These are phyloP conservation scores for Mimosa bimucronata DNA, from an alignment of 306 rosid genomes.

Conservation along the genomic window DNA sequence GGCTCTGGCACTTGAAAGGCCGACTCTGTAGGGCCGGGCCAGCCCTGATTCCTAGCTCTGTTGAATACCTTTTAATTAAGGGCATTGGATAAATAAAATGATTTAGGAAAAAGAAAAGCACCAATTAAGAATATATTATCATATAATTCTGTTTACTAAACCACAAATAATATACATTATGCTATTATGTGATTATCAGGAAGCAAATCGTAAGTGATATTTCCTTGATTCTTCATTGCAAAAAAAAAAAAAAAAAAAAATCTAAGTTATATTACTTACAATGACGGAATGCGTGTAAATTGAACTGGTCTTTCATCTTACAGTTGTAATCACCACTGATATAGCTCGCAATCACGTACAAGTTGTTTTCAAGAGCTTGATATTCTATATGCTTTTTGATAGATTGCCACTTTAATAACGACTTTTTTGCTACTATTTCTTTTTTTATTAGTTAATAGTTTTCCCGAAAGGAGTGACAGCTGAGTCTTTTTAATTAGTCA, in stretches of 20 bases:
- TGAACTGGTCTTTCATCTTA: neutral
- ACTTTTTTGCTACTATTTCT: neutral
- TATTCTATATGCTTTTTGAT: slow-evolving; percentile 9
- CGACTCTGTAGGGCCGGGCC: too few relatives aligned
- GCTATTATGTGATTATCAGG: neutral
- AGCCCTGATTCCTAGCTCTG: too few relatives aligned
- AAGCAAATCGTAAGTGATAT: neutral
- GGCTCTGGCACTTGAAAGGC: too few relatives aligned
- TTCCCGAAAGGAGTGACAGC: slow-evolving; percentile 26
- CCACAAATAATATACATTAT: neutral
- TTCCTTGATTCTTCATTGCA: neutral
- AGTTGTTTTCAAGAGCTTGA: slow-evolving; percentile 21
- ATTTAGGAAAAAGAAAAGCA: neutral
- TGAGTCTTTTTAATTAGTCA: slow-evolving; percentile 7
- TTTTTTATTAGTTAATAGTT: neutral
- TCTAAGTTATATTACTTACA: neutral
- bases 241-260: neutral
- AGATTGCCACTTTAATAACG: slow-evolving; percentile 24
- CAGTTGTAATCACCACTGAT: slow-evolving; percentile 1
- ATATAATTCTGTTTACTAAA: neutral
- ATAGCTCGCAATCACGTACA: neutral
- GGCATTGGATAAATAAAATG: neutral
- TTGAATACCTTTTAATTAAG: too few relatives aligned
- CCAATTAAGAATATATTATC: neutral
- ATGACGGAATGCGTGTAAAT: neutral